These are phyloP conservation scores for Ascochyta rabiei DNA, from an alignment of 2,329 filamentous ascomycete species.

Conservation along the genomic window DNA sequence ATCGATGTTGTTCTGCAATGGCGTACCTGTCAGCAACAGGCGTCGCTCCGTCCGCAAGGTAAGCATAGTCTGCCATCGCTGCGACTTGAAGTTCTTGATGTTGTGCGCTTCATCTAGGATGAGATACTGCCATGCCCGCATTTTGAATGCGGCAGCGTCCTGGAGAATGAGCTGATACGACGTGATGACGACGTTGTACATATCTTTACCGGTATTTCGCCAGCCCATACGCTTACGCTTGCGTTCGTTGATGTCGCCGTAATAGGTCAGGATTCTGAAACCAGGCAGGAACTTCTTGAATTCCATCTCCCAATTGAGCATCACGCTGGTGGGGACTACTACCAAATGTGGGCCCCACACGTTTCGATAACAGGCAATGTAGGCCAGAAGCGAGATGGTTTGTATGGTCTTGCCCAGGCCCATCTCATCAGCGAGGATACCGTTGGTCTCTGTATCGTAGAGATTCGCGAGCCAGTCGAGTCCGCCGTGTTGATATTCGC, in stretches of 20 bases:
- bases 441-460: slow-evolving; percentile 91
- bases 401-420: slow-evolving; percentile 98
- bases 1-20: slow-evolving; percentile 94
- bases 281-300: slow-evolving; percentile 99
- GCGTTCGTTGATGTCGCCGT: slow-evolving; percentile 90
- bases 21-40: slow-evolving; percentile 89
- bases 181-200: slow-evolving; percentile 97
- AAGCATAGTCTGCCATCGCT: slow-evolving; percentile 93
- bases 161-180: slow-evolving; percentile 96
- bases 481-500: slow-evolving; percentile 97
- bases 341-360: slow-evolving; percentile 97
- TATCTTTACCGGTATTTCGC: slow-evolving; percentile 76
- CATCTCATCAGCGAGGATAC: slow-evolving; percentile 98
- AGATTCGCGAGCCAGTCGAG: slow-evolving; percentile 94
- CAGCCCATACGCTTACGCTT: slow-evolving; percentile 90
- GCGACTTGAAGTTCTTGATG: slow-evolving; percentile 99
- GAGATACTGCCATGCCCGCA: slow-evolving; percentile 95
- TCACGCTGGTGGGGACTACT: slow-evolving; percentile 95
- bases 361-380: slow-evolving; percentile 86
- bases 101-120: slow-evolving; percentile 98
- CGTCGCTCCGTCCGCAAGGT: slow-evolving; percentile 90
- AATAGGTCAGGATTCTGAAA: slow-evolving; percentile 97
- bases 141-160: slow-evolving; percentile 91
- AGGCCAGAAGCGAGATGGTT: slow-evolving; percentile 90
- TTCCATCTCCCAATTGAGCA: slow-evolving; percentile 99